Base-by-base conservation (phyloP, 2,329 filamentous ascomycete genomes). In the Septoria petroselini region DNA sequence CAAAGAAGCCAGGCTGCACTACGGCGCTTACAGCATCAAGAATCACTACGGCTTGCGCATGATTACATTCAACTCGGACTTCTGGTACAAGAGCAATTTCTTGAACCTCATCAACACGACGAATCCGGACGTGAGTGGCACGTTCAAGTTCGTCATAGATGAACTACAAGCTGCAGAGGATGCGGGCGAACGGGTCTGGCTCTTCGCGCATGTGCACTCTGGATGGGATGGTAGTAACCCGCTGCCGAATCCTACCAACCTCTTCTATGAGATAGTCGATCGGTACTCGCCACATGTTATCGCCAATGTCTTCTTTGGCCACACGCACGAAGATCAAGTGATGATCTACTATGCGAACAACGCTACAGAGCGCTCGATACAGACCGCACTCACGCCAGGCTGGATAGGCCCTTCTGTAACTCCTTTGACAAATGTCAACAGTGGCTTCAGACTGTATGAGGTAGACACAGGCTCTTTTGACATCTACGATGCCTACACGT, bases 171-270 rank as follows among this genome's bases (percentile, higher is more conserved):
- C 70, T 5, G 76, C 77, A 7, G 77, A 80, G 59, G 73, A 77
- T 53, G 68, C 69, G 7, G 70, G 70, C 4, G 77, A 80, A 54
- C 67, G 76, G 7, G 77, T 79, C 21, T 80, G 77, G 77, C 70
- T 80, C 4, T 59, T 79, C 5, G 77, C 74, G 4, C 77, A 80
- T 45, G 76, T 81, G 9, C 70, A 78, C 7, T 73, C 71, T 18
- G 78, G 79, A 6, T 81, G 77, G 75, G 77, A 80, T 58, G 78
- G 78, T 19, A 65, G 64, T 2, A 80, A 81, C 50, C 73, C 77
- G 2, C 62, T 79, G 5, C 73, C 74, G 3, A 78, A 78, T 45
- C 79, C 78, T 0, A 74, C 70, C 1, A 71, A 79, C 57, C 69
- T 81, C 31, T 74, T 80, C 69, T 78, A 77, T 55, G 73, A 77